Evolutionary conservation across 768 basidiomycete species (phyloP).

Genomic region (Amanita muscaria): DNA sequence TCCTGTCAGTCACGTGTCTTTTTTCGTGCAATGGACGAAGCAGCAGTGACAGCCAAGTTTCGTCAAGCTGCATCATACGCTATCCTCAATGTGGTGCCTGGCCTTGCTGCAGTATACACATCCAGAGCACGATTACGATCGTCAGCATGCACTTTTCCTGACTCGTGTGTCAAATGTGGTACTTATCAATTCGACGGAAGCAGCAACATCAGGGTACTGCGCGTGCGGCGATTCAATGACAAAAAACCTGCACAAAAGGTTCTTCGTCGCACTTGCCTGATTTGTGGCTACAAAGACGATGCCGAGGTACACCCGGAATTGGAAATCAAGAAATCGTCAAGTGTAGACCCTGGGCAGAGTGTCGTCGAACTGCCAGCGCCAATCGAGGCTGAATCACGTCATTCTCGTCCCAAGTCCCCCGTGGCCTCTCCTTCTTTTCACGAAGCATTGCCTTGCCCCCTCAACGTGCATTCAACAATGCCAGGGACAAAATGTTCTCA

Average conservation of each 20-base stretch:
- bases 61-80: slow-evolving; percentile 38
- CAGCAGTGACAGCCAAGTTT: slow-evolving; percentile 32
- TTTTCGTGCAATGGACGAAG: slow-evolving; percentile 6
- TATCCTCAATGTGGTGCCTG: slow-evolving; percentile 42
- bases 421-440: not conserved
- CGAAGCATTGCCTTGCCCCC: not conserved
- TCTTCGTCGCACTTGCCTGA: not conserved
- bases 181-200: slow-evolving; percentile 23
- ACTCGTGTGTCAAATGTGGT: slow-evolving; percentile 47
- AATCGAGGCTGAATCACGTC: slow-evolving; percentile 37
- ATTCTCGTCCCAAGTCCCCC: not conserved
- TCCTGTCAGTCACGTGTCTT: too few relatives aligned
- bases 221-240: not conserved
- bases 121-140: slow-evolving; percentile 27
- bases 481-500: not conserved
- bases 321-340: not conserved
- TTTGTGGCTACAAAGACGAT: not conserved
- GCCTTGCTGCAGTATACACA: slow-evolving; percentile 57
- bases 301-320: slow-evolving; percentile 38
- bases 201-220: slow-evolving; percentile 2
- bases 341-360: not conserved
- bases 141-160: slow-evolving; percentile 14
- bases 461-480: not conserved
- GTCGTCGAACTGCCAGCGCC: slow-evolving; percentile 29
- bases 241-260: not conserved